These are phyloP conservation scores for Malus hybrid DNA, from an alignment of 331 rosid species.

Conservation along the genomic window DNA sequence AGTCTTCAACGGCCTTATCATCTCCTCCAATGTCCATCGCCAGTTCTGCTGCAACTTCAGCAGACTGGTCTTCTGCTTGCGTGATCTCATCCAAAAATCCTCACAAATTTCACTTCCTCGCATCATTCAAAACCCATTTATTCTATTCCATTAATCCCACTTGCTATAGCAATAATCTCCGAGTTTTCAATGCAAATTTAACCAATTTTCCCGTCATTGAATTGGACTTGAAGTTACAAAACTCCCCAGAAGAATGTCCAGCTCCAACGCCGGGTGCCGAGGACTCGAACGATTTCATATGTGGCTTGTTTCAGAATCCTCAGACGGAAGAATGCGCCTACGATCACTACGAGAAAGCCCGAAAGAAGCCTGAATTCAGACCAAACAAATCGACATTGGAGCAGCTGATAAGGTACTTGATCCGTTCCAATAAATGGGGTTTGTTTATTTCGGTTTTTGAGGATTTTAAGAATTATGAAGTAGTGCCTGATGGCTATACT, in stretches of 20 bases:
- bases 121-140: conserved; percentile 19
- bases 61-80: conserved; percentile 48
- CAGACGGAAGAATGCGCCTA: conserved; percentile 33
- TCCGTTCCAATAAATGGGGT: conserved; percentile 50
- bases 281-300: conserved; percentile 37
- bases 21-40: conserved; percentile 48
- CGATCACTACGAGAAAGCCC: conserved; percentile 48
- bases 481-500: conserved; percentile 43
- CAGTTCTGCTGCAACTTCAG: conserved; percentile 36
- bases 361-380: conserved; percentile 42
- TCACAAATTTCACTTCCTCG: conserved; percentile 14
- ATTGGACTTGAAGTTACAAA: conserved; percentile 18
- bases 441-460: conserved; percentile 27
- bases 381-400: conserved; percentile 42
- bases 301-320: conserved; percentile 41
- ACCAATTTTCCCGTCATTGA: conserved; percentile 20
- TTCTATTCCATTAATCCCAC: not conserved
- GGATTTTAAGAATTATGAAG: conserved; percentile 43
- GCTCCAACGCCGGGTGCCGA: conserved; percentile 15
- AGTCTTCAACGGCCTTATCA: not conserved
- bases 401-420: conserved; percentile 50
- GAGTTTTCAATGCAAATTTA: conserved; percentile 26
- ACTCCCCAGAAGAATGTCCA: conserved; percentile 4
- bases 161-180: not conserved
- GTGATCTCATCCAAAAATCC: conserved; percentile 13